Evolutionary conservation across 306 rosid genomes (phyloP).

Genomic region (Trifolium subterraneum): DNA sequence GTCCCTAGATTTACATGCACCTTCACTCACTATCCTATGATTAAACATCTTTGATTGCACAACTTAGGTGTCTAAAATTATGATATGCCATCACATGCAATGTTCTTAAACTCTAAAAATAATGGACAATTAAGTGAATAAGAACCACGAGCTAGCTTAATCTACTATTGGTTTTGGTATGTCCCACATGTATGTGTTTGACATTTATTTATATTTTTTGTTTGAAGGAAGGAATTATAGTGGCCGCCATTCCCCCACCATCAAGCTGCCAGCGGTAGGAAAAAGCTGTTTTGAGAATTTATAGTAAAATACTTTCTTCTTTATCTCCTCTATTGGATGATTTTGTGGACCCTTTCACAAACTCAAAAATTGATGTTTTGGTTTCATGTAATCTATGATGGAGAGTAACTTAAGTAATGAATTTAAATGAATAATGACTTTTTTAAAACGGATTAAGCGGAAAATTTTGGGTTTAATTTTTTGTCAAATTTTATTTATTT

Average conservation of each 20-base stretch:
- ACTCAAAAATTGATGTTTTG: constrained; percentile 29
- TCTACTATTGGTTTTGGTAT: background rate
- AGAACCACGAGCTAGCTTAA: background rate
- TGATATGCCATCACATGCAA: constrained; percentile 28
- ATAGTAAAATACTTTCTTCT: background rate
- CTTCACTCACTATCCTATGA: background rate
- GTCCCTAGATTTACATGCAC: constrained; percentile 1
- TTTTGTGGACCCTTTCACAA: constrained; percentile 43
- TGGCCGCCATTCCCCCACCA: constrained; percentile 25
- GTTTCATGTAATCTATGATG: background rate
- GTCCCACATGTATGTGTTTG: constrained; percentile 32
- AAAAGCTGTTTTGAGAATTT: constrained; percentile 5
- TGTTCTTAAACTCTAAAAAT: background rate
- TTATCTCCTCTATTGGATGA: constrained; percentile 26
- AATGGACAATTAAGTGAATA: constrained; percentile 30
- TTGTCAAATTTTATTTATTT: no score
- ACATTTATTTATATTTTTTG: constrained; percentile 5
- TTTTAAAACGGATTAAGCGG: no score
- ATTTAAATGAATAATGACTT: no score
- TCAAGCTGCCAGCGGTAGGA: constrained; percentile 26
- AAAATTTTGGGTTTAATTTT: no score
- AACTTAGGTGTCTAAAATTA: constrained; percentile 13
- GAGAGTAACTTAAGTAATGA: no score
- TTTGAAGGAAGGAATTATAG: background rate
- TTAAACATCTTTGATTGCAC: constrained; percentile 27